Conservation (phyloP, 2,329 filamentous ascomycete species). For the Lizonia empirigonia region DNA sequence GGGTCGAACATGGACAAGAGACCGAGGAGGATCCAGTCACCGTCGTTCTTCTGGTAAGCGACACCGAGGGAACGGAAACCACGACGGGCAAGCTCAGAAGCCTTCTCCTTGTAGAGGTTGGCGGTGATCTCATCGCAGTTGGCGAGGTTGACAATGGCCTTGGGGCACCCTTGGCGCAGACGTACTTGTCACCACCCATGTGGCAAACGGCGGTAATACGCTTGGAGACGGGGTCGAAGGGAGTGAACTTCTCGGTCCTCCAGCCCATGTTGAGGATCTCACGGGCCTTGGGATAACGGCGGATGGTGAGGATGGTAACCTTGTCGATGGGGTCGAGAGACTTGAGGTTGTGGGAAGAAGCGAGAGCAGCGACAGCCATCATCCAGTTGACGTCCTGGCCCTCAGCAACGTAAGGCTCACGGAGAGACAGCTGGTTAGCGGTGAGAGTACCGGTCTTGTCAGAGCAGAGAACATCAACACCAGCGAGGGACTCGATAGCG, state of each 20-base stretch:
- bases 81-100: conserved; percentile 75
- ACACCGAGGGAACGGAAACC: conserved; percentile 83
- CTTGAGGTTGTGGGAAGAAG: conserved; percentile 79
- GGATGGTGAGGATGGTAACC: conserved; percentile 76
- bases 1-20: conserved; percentile 83
- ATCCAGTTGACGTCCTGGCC: conserved; percentile 82
- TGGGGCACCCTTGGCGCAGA: conserved; percentile 78
- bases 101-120: conserved; percentile 72
- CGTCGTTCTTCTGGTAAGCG: conserved; percentile 77
- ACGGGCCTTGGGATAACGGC: conserved; percentile 76
- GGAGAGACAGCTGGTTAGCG: conserved; percentile 75
- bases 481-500: conserved; percentile 69
- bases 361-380: conserved; percentile 79
- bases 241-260: conserved; percentile 77
- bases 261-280: conserved; percentile 77
- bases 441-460: conserved; percentile 82
- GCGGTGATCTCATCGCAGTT: conserved; percentile 70
- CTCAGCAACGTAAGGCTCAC: conserved; percentile 77
- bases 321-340: conserved; percentile 81
- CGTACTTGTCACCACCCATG: conserved; percentile 72
- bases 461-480: conserved; percentile 79
- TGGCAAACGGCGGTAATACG: conserved; percentile 74
- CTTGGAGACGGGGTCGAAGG: conserved; percentile 81
- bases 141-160: conserved; percentile 73
- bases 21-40: conserved; percentile 74